Evolutionary conservation across 2,329 filamentous ascomycete species (phyloP).

Genomic region (Hypomyces rosellus): DNA sequence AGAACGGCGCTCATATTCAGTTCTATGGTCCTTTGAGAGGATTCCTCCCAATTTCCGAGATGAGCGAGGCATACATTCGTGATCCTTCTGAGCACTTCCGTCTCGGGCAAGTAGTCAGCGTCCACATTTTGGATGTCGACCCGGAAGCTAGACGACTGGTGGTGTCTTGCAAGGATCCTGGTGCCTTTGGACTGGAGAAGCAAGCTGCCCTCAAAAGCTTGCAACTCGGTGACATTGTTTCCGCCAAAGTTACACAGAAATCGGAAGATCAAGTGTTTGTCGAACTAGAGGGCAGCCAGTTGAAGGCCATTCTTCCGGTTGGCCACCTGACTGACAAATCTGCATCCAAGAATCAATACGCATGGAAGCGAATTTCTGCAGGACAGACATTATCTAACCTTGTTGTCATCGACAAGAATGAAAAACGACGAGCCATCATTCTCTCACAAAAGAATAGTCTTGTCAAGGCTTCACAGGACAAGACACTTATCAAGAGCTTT

Average conservation of each 20-base stretch:
- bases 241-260: conserved; percentile 76
- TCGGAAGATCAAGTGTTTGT: conserved; percentile 69
- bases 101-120: conserved; percentile 82
- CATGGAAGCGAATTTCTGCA: conserved; percentile 74
- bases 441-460: conserved; percentile 81
- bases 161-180: conserved; percentile 89
- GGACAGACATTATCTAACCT: conserved; percentile 78
- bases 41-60: conserved; percentile 89
- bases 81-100: conserved; percentile 87
- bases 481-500: conserved; percentile 64
- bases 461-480: conserved; percentile 65
- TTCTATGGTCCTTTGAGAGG: conserved; percentile 82
- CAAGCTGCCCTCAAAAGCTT: conserved; percentile 71
- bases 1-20: conserved; percentile 78
- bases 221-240: conserved; percentile 66
- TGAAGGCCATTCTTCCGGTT: conserved; percentile 72
- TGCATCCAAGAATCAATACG: conserved; percentile 66
- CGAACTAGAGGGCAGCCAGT: conserved; percentile 64
- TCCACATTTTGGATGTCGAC: conserved; percentile 79
- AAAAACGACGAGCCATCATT: conserved; percentile 66
- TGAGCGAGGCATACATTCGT: conserved; percentile 94
- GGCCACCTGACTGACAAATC: conserved; percentile 84
- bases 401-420: conserved; percentile 80
- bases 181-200: conserved; percentile 66
- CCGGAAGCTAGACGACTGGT: conserved; percentile 64